phyloP scores from a whole-genome alignment of 2,329 filamentous ascomycete species.

The Teratosphaeria zuluensis region DNA sequence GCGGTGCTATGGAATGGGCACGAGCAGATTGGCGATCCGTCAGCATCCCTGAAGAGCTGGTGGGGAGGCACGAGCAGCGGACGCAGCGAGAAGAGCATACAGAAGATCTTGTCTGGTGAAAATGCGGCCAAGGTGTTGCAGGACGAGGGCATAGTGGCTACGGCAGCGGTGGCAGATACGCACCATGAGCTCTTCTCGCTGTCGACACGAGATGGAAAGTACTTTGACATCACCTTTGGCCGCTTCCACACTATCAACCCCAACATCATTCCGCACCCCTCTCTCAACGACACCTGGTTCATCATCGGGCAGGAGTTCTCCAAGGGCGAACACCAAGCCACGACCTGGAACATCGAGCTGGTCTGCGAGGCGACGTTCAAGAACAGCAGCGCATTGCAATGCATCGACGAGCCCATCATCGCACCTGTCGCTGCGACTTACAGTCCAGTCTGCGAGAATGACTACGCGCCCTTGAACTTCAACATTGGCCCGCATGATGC shows the following conservation, averaged over 20 bases:
- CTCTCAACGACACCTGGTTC: slow-evolving; percentile 38
- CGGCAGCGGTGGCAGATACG: not conserved
- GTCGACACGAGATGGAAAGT: slow-evolving; percentile 38
- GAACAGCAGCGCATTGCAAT: slow-evolving; percentile 32
- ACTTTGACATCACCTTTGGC: slow-evolving; percentile 43
- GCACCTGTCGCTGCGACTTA: slow-evolving; percentile 41
- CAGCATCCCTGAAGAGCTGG: not conserved
- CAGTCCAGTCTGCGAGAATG: slow-evolving; percentile 36
- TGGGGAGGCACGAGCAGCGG: not conserved
- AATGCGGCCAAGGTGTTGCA: not conserved
- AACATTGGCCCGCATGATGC: slow-evolving; percentile 50
- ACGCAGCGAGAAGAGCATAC: not conserved
- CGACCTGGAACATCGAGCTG: slow-evolving; percentile 19
- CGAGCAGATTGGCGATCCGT: not conserved
- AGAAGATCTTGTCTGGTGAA: not conserved
- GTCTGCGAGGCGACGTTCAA: slow-evolving; percentile 43
- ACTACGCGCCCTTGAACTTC: slow-evolving; percentile 34
- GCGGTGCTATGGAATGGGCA: not conserved
- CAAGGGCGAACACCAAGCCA: slow-evolving; percentile 2
- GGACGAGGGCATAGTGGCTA: not conserved
- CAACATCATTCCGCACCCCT: slow-evolving; percentile 49
- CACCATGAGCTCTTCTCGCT: slow-evolving; percentile 35
- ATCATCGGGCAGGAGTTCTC: slow-evolving; percentile 31
- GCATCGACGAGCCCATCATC: slow-evolving; percentile 31
- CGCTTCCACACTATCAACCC: slow-evolving; percentile 40